Percentiles rank a stretch among this genome's conserved stretches.
Evolutionary conservation across 1,284 basidiomycete genomes (phyloP).

Genomic region (Exobasidium rhododendri): DNA sequence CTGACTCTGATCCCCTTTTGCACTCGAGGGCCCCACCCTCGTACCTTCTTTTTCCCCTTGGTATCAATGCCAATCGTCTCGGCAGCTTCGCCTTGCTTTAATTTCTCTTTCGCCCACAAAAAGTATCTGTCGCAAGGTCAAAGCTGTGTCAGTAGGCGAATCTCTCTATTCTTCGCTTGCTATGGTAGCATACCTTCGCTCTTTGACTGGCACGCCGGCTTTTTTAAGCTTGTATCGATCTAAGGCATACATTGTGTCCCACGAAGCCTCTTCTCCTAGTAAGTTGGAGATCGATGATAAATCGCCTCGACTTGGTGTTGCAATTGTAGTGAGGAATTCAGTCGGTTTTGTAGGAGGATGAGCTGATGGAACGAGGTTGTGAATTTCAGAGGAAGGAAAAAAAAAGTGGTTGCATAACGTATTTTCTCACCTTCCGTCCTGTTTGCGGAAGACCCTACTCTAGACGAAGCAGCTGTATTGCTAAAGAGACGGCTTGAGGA

Average conservation of each 20-base stretch:
- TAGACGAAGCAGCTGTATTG: not conserved
- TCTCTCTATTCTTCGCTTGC: not conserved
- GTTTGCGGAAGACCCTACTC: no score
- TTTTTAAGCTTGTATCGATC: constrained; percentile 3
- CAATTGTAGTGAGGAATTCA: constrained; percentile 3
- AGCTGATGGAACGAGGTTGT: not conserved
- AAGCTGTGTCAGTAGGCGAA: not conserved
- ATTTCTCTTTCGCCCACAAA: constrained; percentile 78
- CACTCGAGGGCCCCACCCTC: constrained; percentile 67
- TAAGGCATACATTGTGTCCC: not conserved
- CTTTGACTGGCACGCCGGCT: constrained; percentile 4
- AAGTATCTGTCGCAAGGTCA: constrained; percentile 62
- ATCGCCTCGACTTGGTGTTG: constrained; percentile 11
- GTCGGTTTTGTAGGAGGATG: not conserved
- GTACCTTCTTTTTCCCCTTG: constrained; percentile 68
- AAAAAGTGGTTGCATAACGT: no score
- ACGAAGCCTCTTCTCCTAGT: not conserved
- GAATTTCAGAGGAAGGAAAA: not conserved
- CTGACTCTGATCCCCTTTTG: constrained; percentile 62
- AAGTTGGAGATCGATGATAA: not conserved
- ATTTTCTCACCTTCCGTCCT: not conserved
- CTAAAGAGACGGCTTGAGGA: not conserved
- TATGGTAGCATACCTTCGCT: constrained; percentile 6
- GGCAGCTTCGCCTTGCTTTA: constrained; percentile 63
- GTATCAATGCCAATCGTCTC: constrained; percentile 65